Percentiles rank a stretch among this genome's conserved stretches.
Conservation (phyloP, 495 filamentous ascomycete genomes). For the Aspergillus panamensis region DNA sequence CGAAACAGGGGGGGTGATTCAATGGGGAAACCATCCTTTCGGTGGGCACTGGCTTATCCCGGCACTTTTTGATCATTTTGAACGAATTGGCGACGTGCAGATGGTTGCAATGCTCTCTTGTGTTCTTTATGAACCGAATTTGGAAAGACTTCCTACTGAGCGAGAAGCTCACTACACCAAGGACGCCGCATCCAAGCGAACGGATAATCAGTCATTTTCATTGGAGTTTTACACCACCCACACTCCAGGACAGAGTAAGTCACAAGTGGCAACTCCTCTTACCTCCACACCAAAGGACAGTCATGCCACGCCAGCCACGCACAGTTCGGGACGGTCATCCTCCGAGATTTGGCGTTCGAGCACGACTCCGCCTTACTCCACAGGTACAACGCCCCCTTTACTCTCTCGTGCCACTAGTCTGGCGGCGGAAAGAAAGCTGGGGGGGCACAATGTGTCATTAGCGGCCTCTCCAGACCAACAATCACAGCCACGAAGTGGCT, state of each 20-base stretch:
- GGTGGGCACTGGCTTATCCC: constrained; percentile 69
- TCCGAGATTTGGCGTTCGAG: constrained; percentile 41
- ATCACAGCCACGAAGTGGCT: constrained; percentile 38
- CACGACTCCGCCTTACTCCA: constrained; percentile 51
- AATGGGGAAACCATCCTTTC: constrained; percentile 83
- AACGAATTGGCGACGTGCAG: constrained; percentile 75
- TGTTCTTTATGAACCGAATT: constrained; percentile 67
- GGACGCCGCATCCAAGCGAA: constrained; percentile 18
- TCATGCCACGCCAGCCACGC: constrained; percentile 52
- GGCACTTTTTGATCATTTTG: constrained; percentile 67
- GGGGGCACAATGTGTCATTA: constrained; percentile 60
- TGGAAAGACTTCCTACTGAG: constrained; percentile 18
- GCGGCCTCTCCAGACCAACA: constrained; percentile 65
- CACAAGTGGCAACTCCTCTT: constrained; percentile 32
- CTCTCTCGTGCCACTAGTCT: constrained; percentile 31
- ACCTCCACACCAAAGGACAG: constrained; percentile 58
- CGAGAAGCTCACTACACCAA: constrained; percentile 15
- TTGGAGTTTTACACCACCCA: constrained; percentile 31
- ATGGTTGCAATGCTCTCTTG: constrained; percentile 96
- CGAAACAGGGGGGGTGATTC: constrained; percentile 54
- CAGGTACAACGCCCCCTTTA: constrained; percentile 65
- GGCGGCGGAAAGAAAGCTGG: constrained; percentile 32
- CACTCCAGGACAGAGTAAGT: constrained; percentile 30
- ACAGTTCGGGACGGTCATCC: constrained; percentile 51
- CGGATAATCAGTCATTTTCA: constrained; percentile 30